These are phyloP conservation scores for Prunus mongolica DNA, from an alignment of 306 rosid species.

Conservation along the genomic window DNA sequence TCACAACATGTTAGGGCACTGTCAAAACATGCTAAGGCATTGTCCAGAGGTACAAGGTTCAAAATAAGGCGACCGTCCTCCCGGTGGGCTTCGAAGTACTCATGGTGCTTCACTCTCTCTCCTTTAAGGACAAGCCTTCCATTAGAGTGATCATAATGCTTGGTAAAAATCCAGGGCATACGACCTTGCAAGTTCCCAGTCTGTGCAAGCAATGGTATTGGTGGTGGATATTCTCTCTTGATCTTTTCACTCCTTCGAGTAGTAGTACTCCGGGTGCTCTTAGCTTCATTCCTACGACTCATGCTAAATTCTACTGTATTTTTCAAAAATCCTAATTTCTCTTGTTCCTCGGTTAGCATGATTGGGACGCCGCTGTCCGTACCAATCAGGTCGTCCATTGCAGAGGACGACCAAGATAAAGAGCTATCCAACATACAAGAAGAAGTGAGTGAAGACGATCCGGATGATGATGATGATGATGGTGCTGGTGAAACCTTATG, in stretches of 20 bases:
- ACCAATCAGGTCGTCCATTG: conserved; percentile 55
- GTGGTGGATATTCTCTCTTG: conserved; percentile 45
- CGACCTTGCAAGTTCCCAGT: conserved; percentile 14
- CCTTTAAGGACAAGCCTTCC: conserved; percentile 40
- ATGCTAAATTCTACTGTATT: background rate
- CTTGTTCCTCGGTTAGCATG: conserved; percentile 15
- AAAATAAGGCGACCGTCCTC: conserved; percentile 49
- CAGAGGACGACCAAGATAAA: background rate
- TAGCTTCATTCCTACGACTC: background rate
- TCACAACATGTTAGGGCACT: conserved; percentile 5
- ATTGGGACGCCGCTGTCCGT: conserved; percentile 58
- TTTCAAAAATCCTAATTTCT: background rate
- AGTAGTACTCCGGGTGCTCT: background rate
- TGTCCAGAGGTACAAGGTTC: conserved; percentile 20
- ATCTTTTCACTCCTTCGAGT: background rate
- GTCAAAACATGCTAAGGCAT: conserved; percentile 4
- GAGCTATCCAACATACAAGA: background rate
- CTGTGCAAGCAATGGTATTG: conserved; percentile 31
- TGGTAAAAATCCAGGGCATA: conserved; percentile 42
- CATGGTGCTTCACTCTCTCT: conserved; percentile 28
- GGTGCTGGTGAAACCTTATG: background rate
- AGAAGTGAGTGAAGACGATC: background rate
- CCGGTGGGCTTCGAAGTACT: conserved; percentile 32
- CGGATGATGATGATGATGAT: background rate
- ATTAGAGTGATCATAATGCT: conserved; percentile 16